These are phyloP conservation scores for Hyphopichia pseudoburtonii DNA, from an alignment of 1,139 yeast species.

Conservation along the genomic window DNA sequence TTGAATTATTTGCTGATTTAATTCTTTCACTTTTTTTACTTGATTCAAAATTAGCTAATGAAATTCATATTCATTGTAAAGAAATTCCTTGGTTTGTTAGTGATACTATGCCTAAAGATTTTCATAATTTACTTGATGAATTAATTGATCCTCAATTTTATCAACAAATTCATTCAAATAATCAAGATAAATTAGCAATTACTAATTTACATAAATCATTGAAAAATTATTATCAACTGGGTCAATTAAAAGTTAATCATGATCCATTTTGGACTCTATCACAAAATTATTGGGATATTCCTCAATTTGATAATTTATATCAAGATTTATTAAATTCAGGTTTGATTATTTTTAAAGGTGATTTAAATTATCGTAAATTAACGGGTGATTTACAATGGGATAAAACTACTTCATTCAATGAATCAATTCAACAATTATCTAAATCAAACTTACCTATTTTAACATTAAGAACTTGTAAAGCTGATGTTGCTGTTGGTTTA, in stretches of 20 bases:
- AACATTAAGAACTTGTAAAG: constrained; percentile 89
- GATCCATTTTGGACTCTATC: constrained; percentile 86
- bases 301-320: constrained; percentile 44
- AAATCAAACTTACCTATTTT: constrained; percentile 59
- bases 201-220: constrained; percentile 50
- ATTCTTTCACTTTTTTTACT: constrained; percentile 71
- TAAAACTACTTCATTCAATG: constrained; percentile 67
- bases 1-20: constrained; percentile 89
- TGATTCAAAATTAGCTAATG: constrained; percentile 61
- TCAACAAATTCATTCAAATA: constrained; percentile 36
- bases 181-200: constrained; percentile 23
- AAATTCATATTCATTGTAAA: constrained; percentile 82
- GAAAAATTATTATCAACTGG: constrained; percentile 45
- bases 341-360: constrained; percentile 89
- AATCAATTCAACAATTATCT: constrained; percentile 72
- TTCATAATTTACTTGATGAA: constrained; percentile 58
- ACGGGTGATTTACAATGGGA: constrained; percentile 92
- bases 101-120: constrained; percentile 87
- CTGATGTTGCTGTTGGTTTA: constrained; percentile 93
- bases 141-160: constrained; percentile 55
- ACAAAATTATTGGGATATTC: constrained; percentile 70
- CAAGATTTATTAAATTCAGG: constrained; percentile 53
- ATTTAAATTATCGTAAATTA: constrained; percentile 89
- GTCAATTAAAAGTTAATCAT: constrained; percentile 56
- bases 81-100: constrained; percentile 97